phyloP scores from a whole-genome alignment of 345 rosid species.

The Hibiscus syriacus region DNA sequence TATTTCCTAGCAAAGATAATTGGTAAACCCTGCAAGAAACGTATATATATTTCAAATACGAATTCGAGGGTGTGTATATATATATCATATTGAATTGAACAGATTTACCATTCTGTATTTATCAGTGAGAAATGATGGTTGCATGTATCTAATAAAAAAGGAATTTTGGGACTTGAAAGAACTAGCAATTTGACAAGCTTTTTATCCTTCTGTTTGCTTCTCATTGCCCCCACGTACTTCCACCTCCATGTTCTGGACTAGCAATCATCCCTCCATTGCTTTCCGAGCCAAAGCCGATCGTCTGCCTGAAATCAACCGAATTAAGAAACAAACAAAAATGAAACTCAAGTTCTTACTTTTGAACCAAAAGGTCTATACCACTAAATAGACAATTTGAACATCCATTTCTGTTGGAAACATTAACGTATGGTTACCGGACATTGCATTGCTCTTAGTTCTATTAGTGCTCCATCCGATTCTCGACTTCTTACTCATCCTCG shows the following conservation, averaged over 20 bases:
- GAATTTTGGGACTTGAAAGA: slow-evolving; percentile 5
- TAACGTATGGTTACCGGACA: background rate
- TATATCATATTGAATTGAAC: background rate
- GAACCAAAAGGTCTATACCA: too few relatives aligned
- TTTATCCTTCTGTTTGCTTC: background rate
- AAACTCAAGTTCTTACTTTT: background rate
- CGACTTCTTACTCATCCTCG: background rate
- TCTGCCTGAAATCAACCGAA: background rate
- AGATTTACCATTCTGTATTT: background rate
- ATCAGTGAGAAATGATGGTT: background rate
- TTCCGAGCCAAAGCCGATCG: background rate
- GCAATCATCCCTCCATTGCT: background rate
- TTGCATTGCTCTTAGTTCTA: background rate
- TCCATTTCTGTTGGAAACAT: background rate
- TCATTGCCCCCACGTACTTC: background rate
- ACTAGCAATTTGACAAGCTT: background rate
- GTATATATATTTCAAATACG: too few relatives aligned
- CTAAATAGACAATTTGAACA: too few relatives aligned
- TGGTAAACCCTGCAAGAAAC: background rate
- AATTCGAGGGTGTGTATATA: background rate
- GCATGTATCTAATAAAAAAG: background rate
- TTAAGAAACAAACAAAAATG: background rate
- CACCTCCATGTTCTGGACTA: background rate
- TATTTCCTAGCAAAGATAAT: background rate
- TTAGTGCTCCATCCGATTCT: background rate